Base-by-base conservation (phyloP, 768 basidiomycete genomes). In the Auricularia heimuer region DNA sequence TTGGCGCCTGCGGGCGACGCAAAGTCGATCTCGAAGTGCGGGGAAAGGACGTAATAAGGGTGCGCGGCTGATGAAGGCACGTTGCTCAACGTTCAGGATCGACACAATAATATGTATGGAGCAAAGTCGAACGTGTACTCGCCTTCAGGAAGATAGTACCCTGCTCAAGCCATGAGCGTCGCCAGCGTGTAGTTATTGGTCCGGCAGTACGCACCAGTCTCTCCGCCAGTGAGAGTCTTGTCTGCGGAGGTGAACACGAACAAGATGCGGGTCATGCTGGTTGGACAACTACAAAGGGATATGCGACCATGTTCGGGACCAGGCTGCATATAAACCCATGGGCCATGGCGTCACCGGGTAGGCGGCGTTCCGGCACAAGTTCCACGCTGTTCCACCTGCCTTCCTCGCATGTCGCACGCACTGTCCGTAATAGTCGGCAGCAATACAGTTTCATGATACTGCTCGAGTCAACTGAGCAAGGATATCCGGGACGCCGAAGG, bases 241-340 rank as follows among this genome's bases (percentile, higher is more conserved):
- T 83, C 73, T 66, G 78, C 81, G 60, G 89, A 90, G 37, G 88
- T 89, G 71, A 86, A 82, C 18, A 92, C 85, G 73, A 92, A 87
- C 68, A 91, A 85, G 45, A 91, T 47, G 61, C 65, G 65, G 4
- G 65, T 39, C 65, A 65, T 65, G 34, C 29, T 29, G 29, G 29
- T 29, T 29, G 29, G 29, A 29, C 29, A 29, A 29, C 29, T 29
- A 29, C 29, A 29, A 29, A 29, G 29, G 24, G 24, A 29, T 29
- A 29, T 29, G 24, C 24, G 24, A 29, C 24, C 24, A 29, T 29
- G 29, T 29, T 29, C 29, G 29, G 24, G 24, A 29, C 29, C 29
- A 29, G 29, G 29, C 29, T 29, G 29, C 29, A 29, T 29, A 29
- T 29, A 29, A 29, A 29, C 29, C 29, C 29, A 29, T 29, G 29